A percentile compares a stretch with the other conserved stretches of the same genome.
Conservation (phyloP, 2,329 filamentous ascomycete genomes). For the Immersiporthe knoxdaviesiana region DNA sequence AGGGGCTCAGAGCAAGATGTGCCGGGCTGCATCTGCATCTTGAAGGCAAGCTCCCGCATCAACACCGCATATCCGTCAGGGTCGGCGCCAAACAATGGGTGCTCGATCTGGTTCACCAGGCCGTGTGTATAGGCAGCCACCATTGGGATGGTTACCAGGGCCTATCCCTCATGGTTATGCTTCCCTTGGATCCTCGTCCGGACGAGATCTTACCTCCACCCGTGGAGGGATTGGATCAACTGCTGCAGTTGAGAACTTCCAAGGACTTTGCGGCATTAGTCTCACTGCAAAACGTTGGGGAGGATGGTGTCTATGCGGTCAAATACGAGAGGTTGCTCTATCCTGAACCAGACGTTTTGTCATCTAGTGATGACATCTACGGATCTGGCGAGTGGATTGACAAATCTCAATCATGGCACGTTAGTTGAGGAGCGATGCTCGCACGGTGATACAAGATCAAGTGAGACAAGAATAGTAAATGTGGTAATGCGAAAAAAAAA, state of each 20-base stretch:
- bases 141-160: not conserved
- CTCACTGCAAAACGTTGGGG: not conserved
- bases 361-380: not conserved
- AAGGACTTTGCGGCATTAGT: not conserved
- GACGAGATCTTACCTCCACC: not conserved
- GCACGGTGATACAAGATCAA: too few species aligned
- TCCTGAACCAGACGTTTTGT: not conserved
- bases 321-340: not conserved
- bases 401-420: too few species aligned
- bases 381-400: not conserved
- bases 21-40: not conserved
- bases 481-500: too few species aligned
- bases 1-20: not conserved
- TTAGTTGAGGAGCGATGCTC: too few species aligned
- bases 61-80: not conserved
- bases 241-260: not conserved
- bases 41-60: not conserved
- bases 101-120: not conserved
- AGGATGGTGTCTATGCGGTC: not conserved
- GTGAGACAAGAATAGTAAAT: too few species aligned
- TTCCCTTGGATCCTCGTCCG: not conserved
- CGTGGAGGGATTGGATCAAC: not conserved
- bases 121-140: not conserved
- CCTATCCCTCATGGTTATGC: not conserved
- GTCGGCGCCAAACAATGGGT: not conserved